Conservation (phyloP, 2,329 filamentous ascomycete species). For the Epichloe glyceriae region DNA sequence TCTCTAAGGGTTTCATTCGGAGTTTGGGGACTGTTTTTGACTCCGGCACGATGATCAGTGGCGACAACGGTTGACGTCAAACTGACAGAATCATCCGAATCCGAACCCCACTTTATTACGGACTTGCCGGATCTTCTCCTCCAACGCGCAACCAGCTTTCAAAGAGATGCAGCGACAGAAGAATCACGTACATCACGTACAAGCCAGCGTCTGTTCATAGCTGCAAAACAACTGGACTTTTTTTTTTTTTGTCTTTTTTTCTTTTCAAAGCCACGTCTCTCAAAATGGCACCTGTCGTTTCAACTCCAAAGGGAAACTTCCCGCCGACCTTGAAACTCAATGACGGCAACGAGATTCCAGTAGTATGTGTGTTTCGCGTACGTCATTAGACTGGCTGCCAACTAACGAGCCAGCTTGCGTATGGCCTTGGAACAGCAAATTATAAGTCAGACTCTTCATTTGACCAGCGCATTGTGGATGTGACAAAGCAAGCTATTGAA, state of each 20-base stretch:
- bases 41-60: too few relatives aligned
- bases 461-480: conserved; percentile 38
- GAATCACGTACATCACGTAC: too few relatives aligned
- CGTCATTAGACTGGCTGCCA: neutral
- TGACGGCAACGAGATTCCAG: conserved; percentile 59
- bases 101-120: too few relatives aligned
- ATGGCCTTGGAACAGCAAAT: conserved; percentile 57
- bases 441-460: conserved; percentile 40
- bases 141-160: too few relatives aligned
- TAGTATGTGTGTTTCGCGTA: conserved; percentile 31
- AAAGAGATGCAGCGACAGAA: too few relatives aligned
- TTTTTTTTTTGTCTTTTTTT: too few relatives aligned
- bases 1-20: neutral
- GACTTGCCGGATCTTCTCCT: too few relatives aligned
- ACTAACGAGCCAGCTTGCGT: conserved; percentile 40
- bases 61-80: too few relatives aligned
- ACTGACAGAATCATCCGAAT: too few relatives aligned
- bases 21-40: neutral
- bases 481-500: conserved; percentile 49
- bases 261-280: neutral
- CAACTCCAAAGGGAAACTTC: conserved; percentile 27
- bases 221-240: too few relatives aligned
- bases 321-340: conserved; percentile 55
- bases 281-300: conserved; percentile 27
- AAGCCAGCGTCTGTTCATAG: too few relatives aligned